Evolutionary conservation across 352 stramenopile species (phyloP), one percentile per base, ranked within the genome.

Genomic region (Phytophthora brassicae): DNA sequence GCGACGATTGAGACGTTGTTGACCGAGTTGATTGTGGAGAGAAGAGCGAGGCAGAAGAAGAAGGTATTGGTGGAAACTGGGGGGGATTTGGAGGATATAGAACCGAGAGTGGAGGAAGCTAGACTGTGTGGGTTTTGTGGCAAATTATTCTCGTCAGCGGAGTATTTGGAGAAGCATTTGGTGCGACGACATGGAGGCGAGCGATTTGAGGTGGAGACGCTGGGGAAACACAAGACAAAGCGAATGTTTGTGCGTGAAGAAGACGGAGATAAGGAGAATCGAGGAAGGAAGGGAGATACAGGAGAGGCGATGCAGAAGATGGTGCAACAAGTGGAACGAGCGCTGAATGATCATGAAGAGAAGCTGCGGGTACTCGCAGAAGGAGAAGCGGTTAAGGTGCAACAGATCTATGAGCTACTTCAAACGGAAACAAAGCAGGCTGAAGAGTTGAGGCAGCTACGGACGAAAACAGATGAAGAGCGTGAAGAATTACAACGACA

Each of bases 141-240:
- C 1, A 89, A 90, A 50, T 55, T 90, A 47, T 92, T 92, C 24
- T 85, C 78, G 17, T 87, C 84, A 1, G 41, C 64, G 14, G 62
- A 68, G 23, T 92, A 79, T 63, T 60, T 92, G 17, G 72, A 85
- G 3, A 86, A 86, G n/a, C 84, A 92, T 54, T 47, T 77, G n/a
- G 42, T 75, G 23, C 56, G 84, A 19, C 60, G 84, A 14, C 84
- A 92, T 68, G 12, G 57, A 26, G 67, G 62, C 17, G 65, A 78
- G 14, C 66, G 29, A 41, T 44, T 45, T 39, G 48, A 54, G 35
- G 5, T 70, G 17, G 57, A 65, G 26, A 41, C 52, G 14, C 54
- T 56, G 3, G 41, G 60, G 31, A 61, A 66, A 19, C 28, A 29
- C 20, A 72, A 60, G 19, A 65, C 56, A 39, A 50, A 22, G 36